Percentiles rank a stretch among this genome's conserved stretches.
These are phyloP conservation scores for Heterobasidion occidentale DNA, from an alignment of 1,284 basidiomycete genomes.

Conservation along the genomic window DNA sequence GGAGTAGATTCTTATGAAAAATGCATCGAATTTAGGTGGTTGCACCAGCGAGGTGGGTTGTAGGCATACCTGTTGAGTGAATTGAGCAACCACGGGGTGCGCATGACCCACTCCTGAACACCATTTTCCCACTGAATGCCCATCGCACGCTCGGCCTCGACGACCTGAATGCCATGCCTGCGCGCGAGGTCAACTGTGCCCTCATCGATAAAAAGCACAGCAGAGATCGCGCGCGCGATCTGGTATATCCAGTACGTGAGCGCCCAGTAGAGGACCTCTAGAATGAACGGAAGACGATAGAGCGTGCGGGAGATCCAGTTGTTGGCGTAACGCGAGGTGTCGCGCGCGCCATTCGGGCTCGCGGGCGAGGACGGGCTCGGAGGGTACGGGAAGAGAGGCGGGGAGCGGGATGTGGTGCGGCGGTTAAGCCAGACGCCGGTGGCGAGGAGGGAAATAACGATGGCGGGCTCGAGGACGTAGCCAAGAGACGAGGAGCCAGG, in stretches of 20 bases:
- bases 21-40: not conserved
- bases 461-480: constrained; percentile 6
- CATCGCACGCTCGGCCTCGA: constrained; percentile 18
- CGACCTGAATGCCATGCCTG: constrained; percentile 20
- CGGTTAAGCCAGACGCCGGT: constrained; percentile 8
- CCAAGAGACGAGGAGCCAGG: not conserved
- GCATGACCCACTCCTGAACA: constrained; percentile 21
- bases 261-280: constrained; percentile 10
- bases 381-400: not conserved
- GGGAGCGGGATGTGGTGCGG: not conserved
- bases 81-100: constrained; percentile 14
- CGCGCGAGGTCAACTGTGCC: constrained; percentile 20
- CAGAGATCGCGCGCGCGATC: constrained; percentile 22
- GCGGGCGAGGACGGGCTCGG: not conserved
- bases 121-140: constrained; percentile 22
- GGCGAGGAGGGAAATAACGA: constrained; percentile 9
- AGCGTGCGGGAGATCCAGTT: constrained; percentile 5
- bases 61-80: constrained; percentile 18
- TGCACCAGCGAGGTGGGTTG: not conserved
- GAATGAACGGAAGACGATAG: constrained; percentile 6
- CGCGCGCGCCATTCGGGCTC: not conserved
- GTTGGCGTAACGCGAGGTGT: constrained; percentile 4
- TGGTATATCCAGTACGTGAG: constrained; percentile 21
- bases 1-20: constrained; percentile 20
- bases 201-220: constrained; percentile 23